These are phyloP conservation scores for Aureobasidium leucospermi DNA, from an alignment of 2,329 filamentous ascomycete genomes.

Conservation along the genomic window DNA sequence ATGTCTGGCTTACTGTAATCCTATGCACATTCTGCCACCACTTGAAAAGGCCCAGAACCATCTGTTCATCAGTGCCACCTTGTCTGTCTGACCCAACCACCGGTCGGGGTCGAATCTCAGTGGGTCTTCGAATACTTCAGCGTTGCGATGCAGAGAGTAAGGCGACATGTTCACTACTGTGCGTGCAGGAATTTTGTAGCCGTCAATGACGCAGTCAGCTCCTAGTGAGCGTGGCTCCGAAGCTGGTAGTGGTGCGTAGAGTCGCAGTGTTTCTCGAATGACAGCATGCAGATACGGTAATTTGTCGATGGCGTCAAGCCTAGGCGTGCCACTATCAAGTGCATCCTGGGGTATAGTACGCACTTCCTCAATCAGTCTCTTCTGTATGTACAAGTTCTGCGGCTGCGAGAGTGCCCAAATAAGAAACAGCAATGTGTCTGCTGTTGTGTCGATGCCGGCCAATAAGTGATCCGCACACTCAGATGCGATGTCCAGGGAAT, in stretches of 20 bases:
- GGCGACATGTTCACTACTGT: slow-evolving; percentile 36
- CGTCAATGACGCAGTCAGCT: slow-evolving; percentile 28
- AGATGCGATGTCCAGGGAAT: slow-evolving; percentile 43
- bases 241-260: slow-evolving; percentile 43
- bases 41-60: slow-evolving; percentile 44
- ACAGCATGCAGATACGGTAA: slow-evolving; percentile 26
- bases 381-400: slow-evolving; percentile 37
- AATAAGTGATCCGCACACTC: slow-evolving; percentile 49
- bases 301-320: slow-evolving; percentile 26
- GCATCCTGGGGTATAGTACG: background rate
- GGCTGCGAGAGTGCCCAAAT: slow-evolving; percentile 44
- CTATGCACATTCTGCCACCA: slow-evolving; percentile 41
- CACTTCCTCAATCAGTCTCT: slow-evolving; percentile 39
- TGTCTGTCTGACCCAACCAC: slow-evolving; percentile 29
- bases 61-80: slow-evolving; percentile 32
- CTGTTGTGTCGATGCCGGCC: slow-evolving; percentile 48
- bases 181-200: slow-evolving; percentile 26
- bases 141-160: slow-evolving; percentile 35
- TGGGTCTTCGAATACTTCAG: slow-evolving; percentile 33
- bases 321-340: slow-evolving; percentile 29
- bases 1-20: slow-evolving; percentile 24
- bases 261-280: slow-evolving; percentile 32
- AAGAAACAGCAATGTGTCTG: slow-evolving; percentile 45
- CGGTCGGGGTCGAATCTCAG: slow-evolving; percentile 31
- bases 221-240: slow-evolving; percentile 41